These are phyloP conservation scores for Trapa incisa DNA, from an alignment of 345 rosid genomes.

Conservation along the genomic window DNA sequence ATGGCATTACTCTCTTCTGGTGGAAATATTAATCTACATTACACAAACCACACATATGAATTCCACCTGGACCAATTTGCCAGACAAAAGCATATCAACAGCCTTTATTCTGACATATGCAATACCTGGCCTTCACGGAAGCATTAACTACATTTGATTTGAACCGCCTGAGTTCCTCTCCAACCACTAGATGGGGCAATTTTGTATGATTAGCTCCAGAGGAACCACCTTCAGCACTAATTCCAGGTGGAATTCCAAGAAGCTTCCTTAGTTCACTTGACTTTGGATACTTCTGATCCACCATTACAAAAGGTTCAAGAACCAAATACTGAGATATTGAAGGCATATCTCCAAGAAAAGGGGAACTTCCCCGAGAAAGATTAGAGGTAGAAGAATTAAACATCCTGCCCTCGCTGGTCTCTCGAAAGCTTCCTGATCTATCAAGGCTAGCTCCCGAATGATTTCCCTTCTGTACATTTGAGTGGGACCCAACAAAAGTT, in stretches of 20 bases:
- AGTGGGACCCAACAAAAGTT: slow-evolving; percentile 24
- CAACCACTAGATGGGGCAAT: slow-evolving; percentile 24
- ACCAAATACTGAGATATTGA: slow-evolving; percentile 19
- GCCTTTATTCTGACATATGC: not conserved
- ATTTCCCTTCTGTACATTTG: slow-evolving; percentile 35
- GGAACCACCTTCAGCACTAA: slow-evolving; percentile 25
- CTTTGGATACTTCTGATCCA: slow-evolving; percentile 22
- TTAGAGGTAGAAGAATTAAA: slow-evolving; percentile 18
- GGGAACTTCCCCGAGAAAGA: slow-evolving; percentile 20
- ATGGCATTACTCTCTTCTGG: not conserved
- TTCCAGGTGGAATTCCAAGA: slow-evolving; percentile 31
- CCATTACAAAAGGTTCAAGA: slow-evolving; percentile 39
- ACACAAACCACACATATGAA: not conserved
- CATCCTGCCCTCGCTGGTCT: slow-evolving; percentile 25
- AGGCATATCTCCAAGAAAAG: slow-evolving; percentile 16
- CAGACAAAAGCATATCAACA: slow-evolving; percentile 8
- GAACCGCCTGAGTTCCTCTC: slow-evolving; percentile 40
- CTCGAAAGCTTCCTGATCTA: slow-evolving; percentile 46
- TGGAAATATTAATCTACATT: not conserved
- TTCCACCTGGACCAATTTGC: not conserved
- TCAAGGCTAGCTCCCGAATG: slow-evolving; percentile 25
- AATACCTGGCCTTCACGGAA: slow-evolving; percentile 34
- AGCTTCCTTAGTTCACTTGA: slow-evolving; percentile 33
- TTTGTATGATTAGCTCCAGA: slow-evolving; percentile 34
- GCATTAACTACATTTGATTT: slow-evolving; percentile 23